Evolutionary conservation across 2,329 filamentous ascomycete genomes (phyloP), one percentile per base, ranked within the genome.

Genomic region (Thermoascus crustaceus): DNA sequence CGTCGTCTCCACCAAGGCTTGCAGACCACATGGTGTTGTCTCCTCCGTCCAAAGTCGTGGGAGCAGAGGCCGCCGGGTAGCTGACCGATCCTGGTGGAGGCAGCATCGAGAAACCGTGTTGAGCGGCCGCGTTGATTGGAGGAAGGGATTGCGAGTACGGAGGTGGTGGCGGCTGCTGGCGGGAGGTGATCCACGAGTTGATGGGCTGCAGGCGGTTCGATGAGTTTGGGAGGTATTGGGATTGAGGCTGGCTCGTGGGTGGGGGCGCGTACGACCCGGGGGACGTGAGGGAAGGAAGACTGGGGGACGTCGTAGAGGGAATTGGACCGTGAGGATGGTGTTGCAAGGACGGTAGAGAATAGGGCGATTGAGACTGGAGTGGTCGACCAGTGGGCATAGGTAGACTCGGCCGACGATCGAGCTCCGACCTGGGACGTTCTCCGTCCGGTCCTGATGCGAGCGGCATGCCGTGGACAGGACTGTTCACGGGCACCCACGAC

Each of bases 401-500:
- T 4, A 62, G 54, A 32, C 60, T 63, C 2, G 60, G 60, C 5
- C 60, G 59, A 23, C 44, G 44, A 31, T 43, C 42, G 24, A 43
- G 30, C 23, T 45, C 42, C 3, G 29, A 26, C 23, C 20, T 31
- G 5, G 24, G 9, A 13, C 55, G 54, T 32, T 60, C 57, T 2
- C 49, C 48, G 14, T 60, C 57, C 6, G 54, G 52, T 7, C 46
- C 44, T 7, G 25, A 29, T 13, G 55, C 48, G 4, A 53, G 44
- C 7, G 56, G 52, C 25, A 60, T 39, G 3, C 54, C 53, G 3
- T 37, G 38, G 9, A 31, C 34, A 11, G 57, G 53, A 34, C 52
- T 60, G 44, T 64, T 64, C 38, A 66, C 45, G 0, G 61, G 53
- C 1, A 64, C 54, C 61, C 61, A 64, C 3, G 60, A 61, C 32